phyloP scores from a whole-genome alignment of 345 rosid genomes.

The Erysimum cheiranthoides region DNA sequence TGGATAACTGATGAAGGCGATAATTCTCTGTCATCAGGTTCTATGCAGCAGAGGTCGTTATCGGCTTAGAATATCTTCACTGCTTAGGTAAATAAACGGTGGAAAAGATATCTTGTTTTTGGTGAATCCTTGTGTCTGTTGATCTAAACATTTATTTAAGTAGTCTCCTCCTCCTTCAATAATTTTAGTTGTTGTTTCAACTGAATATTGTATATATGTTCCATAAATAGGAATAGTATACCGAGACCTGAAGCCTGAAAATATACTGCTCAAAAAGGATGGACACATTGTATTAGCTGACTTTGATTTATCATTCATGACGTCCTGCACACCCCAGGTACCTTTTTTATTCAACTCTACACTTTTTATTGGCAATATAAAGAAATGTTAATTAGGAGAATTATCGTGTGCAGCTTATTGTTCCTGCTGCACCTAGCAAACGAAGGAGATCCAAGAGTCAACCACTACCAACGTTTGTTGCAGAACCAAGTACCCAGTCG shows the following conservation, averaged over 20 bases:
- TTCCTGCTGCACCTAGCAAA: constrained; percentile 53
- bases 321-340: constrained; percentile 80
- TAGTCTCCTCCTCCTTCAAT: background rate
- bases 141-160: background rate
- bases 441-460: constrained; percentile 79
- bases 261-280: constrained; percentile 80
- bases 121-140: constrained; percentile 15
- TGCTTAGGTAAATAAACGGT: constrained; percentile 71
- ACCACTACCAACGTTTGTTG: constrained; percentile 76
- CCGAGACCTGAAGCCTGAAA: constrained; percentile 97
- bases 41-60: constrained; percentile 89
- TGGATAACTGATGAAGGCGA: background rate
- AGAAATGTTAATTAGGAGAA: constrained; percentile 2
- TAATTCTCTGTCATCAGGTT: constrained; percentile 60
- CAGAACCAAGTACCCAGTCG: constrained; percentile 79
- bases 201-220: constrained; percentile 26
- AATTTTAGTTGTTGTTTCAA: background rate
- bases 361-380: constrained; percentile 1
- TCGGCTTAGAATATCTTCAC: constrained; percentile 92
- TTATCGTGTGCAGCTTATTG: constrained; percentile 60
- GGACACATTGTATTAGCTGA: constrained; percentile 87
- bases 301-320: constrained; percentile 91
- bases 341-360: constrained; percentile 20
- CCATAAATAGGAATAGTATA: constrained; percentile 74
- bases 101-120: background rate